These are phyloP conservation scores for Leccinum incarnatum DNA, from an alignment of 768 basidiomycete genomes.

Conservation along the genomic window DNA sequence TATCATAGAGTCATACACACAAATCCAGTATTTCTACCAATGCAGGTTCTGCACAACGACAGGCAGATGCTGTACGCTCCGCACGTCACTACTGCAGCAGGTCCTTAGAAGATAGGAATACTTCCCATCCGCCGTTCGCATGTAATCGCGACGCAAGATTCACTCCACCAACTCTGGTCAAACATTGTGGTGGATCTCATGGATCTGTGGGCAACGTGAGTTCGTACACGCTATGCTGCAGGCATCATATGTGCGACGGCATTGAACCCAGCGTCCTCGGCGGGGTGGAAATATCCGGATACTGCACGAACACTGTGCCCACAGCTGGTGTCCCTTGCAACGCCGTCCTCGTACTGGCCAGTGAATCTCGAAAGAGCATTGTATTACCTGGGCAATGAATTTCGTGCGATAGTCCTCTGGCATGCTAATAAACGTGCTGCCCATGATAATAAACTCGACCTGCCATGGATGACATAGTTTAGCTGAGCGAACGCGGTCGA, in stretches of 20 bases:
- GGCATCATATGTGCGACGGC: slow-evolving; percentile 99
- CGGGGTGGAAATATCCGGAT: slow-evolving; percentile 93
- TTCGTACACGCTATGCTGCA: neutral
- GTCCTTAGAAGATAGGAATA: slow-evolving; percentile 98
- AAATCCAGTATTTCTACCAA: too few relatives aligned
- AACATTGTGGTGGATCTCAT: slow-evolving; percentile 98
- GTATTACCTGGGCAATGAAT: slow-evolving; percentile 91
- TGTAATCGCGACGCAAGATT: slow-evolving; percentile 90
- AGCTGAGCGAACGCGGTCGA: too few relatives aligned
- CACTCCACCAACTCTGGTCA: slow-evolving; percentile 87
- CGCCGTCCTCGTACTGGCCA: slow-evolving; percentile 87
- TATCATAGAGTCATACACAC: too few relatives aligned
- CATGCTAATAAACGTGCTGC: slow-evolving; percentile 99
- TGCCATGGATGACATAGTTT: slow-evolving; percentile 21
- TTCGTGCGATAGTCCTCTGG: slow-evolving; percentile 92
- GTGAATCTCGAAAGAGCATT: slow-evolving; percentile 96
- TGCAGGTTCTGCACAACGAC: too few relatives aligned
- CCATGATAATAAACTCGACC: slow-evolving; percentile 96
- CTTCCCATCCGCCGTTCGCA: slow-evolving; percentile 99
- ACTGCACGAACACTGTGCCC: slow-evolving; percentile 96
- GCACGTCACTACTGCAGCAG: slow-evolving; percentile 26
- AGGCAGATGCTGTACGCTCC: too few relatives aligned
- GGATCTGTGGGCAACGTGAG: slow-evolving; percentile 55
- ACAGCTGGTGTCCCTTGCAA: slow-evolving; percentile 96
- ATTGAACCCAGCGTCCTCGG: slow-evolving; percentile 99